These are phyloP conservation scores for Xylariaceae sp. DNA, from an alignment of 2,329 filamentous ascomycete species.

Conservation along the genomic window DNA sequence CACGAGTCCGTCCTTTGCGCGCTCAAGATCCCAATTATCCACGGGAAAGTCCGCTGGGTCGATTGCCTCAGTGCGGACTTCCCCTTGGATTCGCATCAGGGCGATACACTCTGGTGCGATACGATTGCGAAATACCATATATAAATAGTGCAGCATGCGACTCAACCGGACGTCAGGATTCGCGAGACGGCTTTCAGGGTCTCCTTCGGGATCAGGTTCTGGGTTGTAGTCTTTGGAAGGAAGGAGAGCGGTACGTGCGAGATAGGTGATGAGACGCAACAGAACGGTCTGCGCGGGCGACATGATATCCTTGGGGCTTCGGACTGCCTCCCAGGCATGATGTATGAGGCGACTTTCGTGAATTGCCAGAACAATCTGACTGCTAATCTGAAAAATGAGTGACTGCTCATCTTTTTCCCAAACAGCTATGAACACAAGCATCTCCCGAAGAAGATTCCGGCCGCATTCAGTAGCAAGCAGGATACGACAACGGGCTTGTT, in stretches of 20 bases:
- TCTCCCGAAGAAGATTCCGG: constrained; percentile 79
- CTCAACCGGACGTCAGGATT: constrained; percentile 52
- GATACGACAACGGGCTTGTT: constrained; percentile 84
- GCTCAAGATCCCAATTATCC: constrained; percentile 96
- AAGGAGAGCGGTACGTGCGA: constrained; percentile 61
- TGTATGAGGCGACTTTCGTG: constrained; percentile 84
- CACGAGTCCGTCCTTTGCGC: constrained; percentile 88
- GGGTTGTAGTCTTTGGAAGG: constrained; percentile 35
- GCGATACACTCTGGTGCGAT: constrained; percentile 92
- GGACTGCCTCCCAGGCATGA: constrained; percentile 84
- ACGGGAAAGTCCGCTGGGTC: constrained; percentile 85
- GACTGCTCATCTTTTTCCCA: constrained; percentile 95
- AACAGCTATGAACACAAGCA: constrained; percentile 92
- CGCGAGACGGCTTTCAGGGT: constrained; percentile 27
- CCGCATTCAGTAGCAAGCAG: constrained; percentile 86
- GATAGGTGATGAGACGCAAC: constrained; percentile 82
- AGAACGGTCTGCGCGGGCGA: constrained; percentile 92
- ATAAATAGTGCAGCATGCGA: constrained; percentile 77
- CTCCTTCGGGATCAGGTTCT: constrained; percentile 22
- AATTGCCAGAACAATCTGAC: constrained; percentile 90
- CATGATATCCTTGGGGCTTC: constrained; percentile 92
- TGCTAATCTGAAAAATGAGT: constrained; percentile 92
- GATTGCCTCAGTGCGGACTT: constrained; percentile 71
- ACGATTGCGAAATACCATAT: constrained; percentile 84
- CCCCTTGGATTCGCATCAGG: constrained; percentile 87